Evolutionary conservation across 257 asterid species (phyloP).

Genomic region (Fraxinus excelsior): DNA sequence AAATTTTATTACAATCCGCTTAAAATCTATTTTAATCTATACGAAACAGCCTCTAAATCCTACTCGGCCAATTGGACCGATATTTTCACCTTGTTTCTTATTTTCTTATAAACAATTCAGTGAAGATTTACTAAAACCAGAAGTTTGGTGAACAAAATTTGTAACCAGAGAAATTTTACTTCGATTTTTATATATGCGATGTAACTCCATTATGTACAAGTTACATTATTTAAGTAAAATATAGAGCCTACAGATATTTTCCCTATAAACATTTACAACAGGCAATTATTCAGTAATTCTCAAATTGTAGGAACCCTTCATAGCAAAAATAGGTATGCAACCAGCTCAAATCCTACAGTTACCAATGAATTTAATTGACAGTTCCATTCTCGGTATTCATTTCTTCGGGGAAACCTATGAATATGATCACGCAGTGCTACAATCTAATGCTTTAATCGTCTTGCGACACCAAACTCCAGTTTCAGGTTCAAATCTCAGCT

Average conservation of each 20-base stretch:
- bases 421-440: constrained; percentile 21
- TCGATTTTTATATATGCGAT: no score
- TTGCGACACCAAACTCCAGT: constrained; percentile 82
- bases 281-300: constrained; percentile 36
- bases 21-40: no score
- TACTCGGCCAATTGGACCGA: no score
- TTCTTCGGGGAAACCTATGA: constrained; percentile 38
- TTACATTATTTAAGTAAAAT: background rate
- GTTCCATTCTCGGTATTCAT: background rate
- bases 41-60: no score
- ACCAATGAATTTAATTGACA: constrained; percentile 9
- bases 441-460: constrained; percentile 60
- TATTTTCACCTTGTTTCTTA: no score
- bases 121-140: no score
- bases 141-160: no score
- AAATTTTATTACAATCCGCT: no score
- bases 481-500: constrained; percentile 78
- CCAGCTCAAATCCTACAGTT: constrained; percentile 7
- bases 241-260: constrained; percentile 4
- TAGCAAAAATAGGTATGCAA: constrained; percentile 14
- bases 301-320: background rate
- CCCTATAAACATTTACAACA: constrained; percentile 49
- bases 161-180: no score
- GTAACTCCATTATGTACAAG: no score
- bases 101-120: no score